Conservation (phyloP, 345 rosid species). For the Eucalyptus globulus region DNA sequence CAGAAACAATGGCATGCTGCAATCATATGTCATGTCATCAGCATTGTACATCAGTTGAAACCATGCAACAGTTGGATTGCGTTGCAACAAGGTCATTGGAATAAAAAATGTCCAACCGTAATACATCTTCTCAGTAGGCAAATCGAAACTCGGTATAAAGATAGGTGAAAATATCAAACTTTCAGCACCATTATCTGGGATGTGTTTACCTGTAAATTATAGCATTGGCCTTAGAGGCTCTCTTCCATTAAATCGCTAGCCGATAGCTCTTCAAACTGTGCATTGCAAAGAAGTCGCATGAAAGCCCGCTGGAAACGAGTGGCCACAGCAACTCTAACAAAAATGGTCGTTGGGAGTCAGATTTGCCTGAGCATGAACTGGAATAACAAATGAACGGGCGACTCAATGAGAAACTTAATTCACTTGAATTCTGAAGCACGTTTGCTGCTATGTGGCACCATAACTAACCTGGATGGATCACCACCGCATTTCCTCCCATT, state of each 20-base stretch:
- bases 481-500: background rate
- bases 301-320: conserved; percentile 85
- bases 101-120: background rate
- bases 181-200: background rate
- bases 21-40: too few relatives aligned
- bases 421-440: background rate
- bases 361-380: background rate
- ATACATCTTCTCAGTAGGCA: background rate
- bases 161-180: background rate
- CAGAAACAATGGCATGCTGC: too few relatives aligned
- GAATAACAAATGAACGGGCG: background rate
- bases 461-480: background rate
- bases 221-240: conserved; percentile 75
- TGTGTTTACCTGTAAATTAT: conserved; percentile 65
- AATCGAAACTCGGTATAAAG: background rate
- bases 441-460: background rate
- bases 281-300: conserved; percentile 77
- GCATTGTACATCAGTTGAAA: too few relatives aligned
- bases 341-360: background rate
- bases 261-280: conserved; percentile 89
- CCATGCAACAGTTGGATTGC: background rate
- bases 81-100: background rate
- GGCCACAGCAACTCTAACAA: conserved; percentile 54
- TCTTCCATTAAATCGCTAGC: conserved; percentile 88
- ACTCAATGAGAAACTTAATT: background rate